A percentile compares a stretch with the other conserved stretches of the same genome.
Evolutionary conservation across 352 stramenopile species (phyloP).

Genomic region (Hyaloperonospora brassicae): DNA sequence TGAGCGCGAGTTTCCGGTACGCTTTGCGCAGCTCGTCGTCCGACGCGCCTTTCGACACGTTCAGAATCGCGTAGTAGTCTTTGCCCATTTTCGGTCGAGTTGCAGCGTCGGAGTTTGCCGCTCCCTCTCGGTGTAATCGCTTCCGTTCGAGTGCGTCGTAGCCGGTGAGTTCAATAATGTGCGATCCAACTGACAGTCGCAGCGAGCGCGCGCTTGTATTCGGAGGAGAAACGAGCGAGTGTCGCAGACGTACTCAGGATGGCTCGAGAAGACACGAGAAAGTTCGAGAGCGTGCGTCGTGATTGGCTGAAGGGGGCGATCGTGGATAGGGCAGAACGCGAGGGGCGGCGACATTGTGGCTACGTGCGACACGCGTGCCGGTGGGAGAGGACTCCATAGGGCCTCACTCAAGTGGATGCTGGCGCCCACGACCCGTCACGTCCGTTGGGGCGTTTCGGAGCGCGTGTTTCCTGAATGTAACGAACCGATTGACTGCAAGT

Average conservation of each 20-base stretch:
- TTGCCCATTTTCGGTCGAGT: slow-evolving; percentile 48
- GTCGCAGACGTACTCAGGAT: slow-evolving; percentile 8
- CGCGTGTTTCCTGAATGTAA: too few relatives aligned
- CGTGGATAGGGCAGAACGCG: background rate
- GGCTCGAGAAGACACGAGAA: slow-evolving; percentile 33
- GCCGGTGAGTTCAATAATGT: slow-evolving; percentile 17
- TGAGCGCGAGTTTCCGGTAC: slow-evolving; percentile 87
- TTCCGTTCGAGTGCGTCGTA: too few relatives aligned
- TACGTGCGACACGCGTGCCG: background rate
- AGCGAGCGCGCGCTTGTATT: slow-evolving; percentile 5
- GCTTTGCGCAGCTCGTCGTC: slow-evolving; percentile 81
- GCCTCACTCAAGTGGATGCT: too few relatives aligned
- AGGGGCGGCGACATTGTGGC: background rate
- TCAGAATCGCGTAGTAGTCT: slow-evolving; percentile 80
- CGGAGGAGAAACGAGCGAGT: background rate
- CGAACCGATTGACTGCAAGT: too few relatives aligned
- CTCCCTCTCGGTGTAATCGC: too few relatives aligned
- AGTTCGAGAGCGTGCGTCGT: slow-evolving; percentile 13
- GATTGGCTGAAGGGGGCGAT: slow-evolving; percentile 5
- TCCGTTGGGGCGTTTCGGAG: too few relatives aligned
- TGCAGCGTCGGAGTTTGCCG: too few relatives aligned
- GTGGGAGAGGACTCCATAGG: too few relatives aligned
- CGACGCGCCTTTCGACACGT: slow-evolving; percentile 50
- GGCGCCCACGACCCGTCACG: too few relatives aligned
- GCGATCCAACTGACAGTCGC: background rate